Evolutionary conservation across 192 early-diverging fungal species (phyloP).

Genomic region (Coemansia sp.): DNA sequence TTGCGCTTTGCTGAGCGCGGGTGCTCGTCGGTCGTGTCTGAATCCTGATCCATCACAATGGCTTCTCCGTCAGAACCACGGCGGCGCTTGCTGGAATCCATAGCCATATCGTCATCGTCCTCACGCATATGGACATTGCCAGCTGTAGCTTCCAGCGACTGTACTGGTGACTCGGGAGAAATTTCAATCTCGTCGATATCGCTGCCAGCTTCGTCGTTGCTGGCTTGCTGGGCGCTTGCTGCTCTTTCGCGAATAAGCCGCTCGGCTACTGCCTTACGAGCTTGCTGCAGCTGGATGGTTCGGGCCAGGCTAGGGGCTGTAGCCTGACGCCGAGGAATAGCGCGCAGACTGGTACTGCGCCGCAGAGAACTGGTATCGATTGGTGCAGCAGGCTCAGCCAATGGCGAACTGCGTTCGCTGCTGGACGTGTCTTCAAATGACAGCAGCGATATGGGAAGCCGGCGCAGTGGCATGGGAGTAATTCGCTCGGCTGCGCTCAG

Average conservation of each 20-base stretch:
- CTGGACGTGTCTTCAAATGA: slow-evolving; percentile 31
- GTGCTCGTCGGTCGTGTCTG: slow-evolving; percentile 12
- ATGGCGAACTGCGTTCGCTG: slow-evolving; percentile 16
- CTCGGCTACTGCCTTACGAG: slow-evolving; percentile 48
- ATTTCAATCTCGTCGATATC: not conserved
- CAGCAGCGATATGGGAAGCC: slow-evolving; percentile 43
- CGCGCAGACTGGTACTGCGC: slow-evolving; percentile 29
- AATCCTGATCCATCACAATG: slow-evolving; percentile 10
- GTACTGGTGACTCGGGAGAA: not conserved
- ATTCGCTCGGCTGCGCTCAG: slow-evolving; percentile 7
- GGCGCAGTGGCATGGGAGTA: slow-evolving; percentile 34
- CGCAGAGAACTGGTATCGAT: slow-evolving; percentile 22
- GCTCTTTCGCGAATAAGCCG: slow-evolving; percentile 24
- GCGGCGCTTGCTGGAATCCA: slow-evolving; percentile 26
- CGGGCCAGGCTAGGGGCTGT: slow-evolving; percentile 46
- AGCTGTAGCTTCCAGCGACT: not conserved
- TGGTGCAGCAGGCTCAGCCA: slow-evolving; percentile 10
- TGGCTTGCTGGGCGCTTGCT: not conserved
- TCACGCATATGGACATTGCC: slow-evolving; percentile 31
- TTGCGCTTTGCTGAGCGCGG: not conserved
- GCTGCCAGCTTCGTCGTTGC: slow-evolving; percentile 3
- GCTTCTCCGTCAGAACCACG: slow-evolving; percentile 21
- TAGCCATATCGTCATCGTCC: slow-evolving; percentile 12
- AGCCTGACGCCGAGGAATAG: slow-evolving; percentile 19
- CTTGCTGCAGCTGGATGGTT: slow-evolving; percentile 52